Percentiles rank a stretch among this genome's conserved stretches.
phyloP scores from a whole-genome alignment of 805 yeast genomes.

The Saturnispora sanitii region DNA sequence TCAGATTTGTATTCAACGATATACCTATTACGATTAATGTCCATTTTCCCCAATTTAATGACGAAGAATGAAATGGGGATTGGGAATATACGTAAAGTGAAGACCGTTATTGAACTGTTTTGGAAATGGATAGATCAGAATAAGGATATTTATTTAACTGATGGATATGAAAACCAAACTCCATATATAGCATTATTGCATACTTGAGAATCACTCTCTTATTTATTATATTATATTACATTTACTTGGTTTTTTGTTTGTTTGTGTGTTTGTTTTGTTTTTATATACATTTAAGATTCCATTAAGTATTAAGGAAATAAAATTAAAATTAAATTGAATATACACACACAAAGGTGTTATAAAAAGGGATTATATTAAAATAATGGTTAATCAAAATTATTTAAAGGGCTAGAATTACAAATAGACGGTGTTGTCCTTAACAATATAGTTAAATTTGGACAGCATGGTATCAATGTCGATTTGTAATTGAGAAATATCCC shows the following conservation, averaged over 20 bases:
- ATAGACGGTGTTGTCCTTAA: conserved; percentile 15
- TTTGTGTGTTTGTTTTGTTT: neutral
- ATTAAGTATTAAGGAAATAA: no score
- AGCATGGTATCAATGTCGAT: conserved; percentile 12
- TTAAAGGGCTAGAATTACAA: neutral
- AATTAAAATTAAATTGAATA: no score
- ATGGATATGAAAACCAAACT: conserved; percentile 40
- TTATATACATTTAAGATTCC: no score
- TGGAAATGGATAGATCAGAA: conserved; percentile 42
- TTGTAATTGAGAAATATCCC: conserved; percentile 1
- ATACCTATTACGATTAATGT: conserved; percentile 69
- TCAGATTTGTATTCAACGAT: conserved; percentile 65
- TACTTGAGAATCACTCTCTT: conserved; percentile 3
- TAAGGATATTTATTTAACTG: conserved; percentile 28
- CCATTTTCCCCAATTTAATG: conserved; percentile 74
- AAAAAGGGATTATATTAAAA: no score
- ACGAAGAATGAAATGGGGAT: conserved; percentile 73
- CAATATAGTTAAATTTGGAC: conserved; percentile 12
- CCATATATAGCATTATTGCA: conserved; percentile 25
- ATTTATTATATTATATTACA: neutral
- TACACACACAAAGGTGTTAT: no score
- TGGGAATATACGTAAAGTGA: conserved; percentile 50
- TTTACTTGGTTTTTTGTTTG: neutral
- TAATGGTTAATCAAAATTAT: neutral
- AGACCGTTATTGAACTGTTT: conserved; percentile 45